A percentile compares a stretch with the other conserved stretches of the same genome.
Conservation (phyloP, 2,329 filamentous ascomycete species). For the Trichophyton benhamiae region DNA sequence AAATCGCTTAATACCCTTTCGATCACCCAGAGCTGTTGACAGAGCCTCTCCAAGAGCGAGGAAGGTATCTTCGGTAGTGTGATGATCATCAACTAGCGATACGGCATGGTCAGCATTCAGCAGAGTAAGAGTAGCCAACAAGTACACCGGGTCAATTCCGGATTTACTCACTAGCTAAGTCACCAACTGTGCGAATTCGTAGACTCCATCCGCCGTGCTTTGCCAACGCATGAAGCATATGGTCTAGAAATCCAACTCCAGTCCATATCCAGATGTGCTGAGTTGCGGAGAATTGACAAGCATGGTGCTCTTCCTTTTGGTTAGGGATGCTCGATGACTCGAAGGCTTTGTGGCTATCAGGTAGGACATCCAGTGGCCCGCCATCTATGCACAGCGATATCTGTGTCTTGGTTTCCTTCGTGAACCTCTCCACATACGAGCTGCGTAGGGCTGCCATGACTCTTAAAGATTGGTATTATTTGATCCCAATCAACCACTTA, state of each 20-base stretch:
- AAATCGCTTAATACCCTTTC: constrained; percentile 75
- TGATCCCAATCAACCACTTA: background rate
- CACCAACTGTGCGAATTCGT: constrained; percentile 68
- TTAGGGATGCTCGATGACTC: constrained; percentile 37
- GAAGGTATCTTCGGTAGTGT: constrained; percentile 92
- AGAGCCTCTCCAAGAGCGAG: constrained; percentile 82
- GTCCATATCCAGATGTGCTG: constrained; percentile 83
- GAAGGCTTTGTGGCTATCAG: constrained; percentile 19
- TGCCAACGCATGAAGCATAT: constrained; percentile 94
- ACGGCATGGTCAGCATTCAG: background rate
- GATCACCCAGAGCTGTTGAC: constrained; percentile 62
- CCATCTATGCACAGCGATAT: constrained; percentile 88
- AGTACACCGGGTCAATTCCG: background rate
- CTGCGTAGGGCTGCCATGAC: constrained; percentile 40
- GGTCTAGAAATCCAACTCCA: constrained; percentile 93
- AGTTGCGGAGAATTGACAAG: constrained; percentile 68
- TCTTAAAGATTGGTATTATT: background rate
- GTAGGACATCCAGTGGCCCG: constrained; percentile 41
- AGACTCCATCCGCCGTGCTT: constrained; percentile 96
- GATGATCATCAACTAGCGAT: constrained; percentile 79
- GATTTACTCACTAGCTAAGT: constrained; percentile 64
- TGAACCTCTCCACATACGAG: constrained; percentile 71
- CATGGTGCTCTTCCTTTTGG: constrained; percentile 50
- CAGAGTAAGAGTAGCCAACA: background rate
- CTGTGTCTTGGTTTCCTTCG: constrained; percentile 96